Evolutionary conservation across 768 basidiomycete species (phyloP).

Genomic region (Trametes coccinea): DNA sequence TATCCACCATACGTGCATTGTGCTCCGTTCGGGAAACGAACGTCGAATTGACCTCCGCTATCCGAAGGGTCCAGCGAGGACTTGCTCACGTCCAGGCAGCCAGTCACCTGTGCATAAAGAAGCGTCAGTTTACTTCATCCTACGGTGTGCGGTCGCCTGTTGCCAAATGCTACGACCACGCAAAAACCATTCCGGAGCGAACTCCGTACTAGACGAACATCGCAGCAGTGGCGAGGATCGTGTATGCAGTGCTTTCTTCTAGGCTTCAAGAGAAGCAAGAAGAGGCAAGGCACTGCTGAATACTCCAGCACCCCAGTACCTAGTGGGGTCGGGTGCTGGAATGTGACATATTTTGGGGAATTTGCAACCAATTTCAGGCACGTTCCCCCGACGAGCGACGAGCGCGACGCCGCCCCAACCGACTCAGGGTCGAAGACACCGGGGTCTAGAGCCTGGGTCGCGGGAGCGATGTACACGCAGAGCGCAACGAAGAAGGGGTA

Average conservation of each 20-base stretch:
- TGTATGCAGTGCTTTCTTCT: background rate
- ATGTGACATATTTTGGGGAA: no score
- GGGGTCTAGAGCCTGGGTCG: background rate
- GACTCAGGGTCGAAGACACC: background rate
- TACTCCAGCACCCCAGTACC: constrained; percentile 4
- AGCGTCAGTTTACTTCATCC: constrained; percentile 7
- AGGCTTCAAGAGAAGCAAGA: background rate
- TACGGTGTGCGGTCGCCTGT: background rate
- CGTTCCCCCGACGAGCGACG: no score
- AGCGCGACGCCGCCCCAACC: background rate
- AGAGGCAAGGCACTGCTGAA: background rate
- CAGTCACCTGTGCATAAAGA: constrained; percentile 35
- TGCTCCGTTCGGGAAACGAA: constrained; percentile 53
- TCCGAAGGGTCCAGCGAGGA: constrained; percentile 36
- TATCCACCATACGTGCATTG: constrained; percentile 53
- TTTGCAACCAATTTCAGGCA: no score
- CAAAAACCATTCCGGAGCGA: background rate
- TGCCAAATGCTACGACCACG: background rate
- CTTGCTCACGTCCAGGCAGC: constrained; percentile 39
- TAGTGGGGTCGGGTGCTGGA: no score
- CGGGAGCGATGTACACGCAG: background rate
- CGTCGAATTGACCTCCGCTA: constrained; percentile 51
- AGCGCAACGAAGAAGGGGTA: background rate
- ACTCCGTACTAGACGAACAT: background rate
- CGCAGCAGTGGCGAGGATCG: background rate